Evolutionary conservation across 108 stramenopile genomes (phyloP).

Genomic region (Skeletonema grethae): DNA sequence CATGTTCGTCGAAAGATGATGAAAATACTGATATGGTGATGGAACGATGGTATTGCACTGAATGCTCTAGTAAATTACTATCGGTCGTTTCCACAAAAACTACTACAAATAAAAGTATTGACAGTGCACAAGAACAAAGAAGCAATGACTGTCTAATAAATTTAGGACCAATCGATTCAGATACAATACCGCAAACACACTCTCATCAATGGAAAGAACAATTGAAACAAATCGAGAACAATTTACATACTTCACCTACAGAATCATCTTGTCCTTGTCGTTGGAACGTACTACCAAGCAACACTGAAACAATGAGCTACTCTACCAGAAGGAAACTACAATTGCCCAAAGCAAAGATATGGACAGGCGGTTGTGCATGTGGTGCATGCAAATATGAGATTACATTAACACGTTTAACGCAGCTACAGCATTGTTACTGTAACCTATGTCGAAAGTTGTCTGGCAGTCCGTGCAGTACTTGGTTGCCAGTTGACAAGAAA

Average conservation of each 20-base stretch:
- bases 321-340: neutral
- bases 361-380: slow-evolving; percentile 27
- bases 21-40: neutral
- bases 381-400: slow-evolving; percentile 34
- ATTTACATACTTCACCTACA: neutral
- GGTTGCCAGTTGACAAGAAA: slow-evolving; percentile 39
- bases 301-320: neutral
- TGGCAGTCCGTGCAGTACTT: slow-evolving; percentile 41
- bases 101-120: neutral
- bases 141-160: neutral
- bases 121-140: neutral
- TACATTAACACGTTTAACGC: slow-evolving; percentile 8
- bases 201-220: slow-evolving; percentile 20
- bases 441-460: slow-evolving; percentile 42
- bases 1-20: neutral
- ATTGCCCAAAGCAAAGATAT: neutral
- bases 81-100: neutral
- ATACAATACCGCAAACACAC: slow-evolving; percentile 4
- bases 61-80: slow-evolving; percentile 39
- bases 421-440: slow-evolving; percentile 55
- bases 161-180: neutral
- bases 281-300: neutral
- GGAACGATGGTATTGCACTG: slow-evolving; percentile 32
- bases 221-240: slow-evolving; percentile 15
- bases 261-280: slow-evolving; percentile 1